Conservation (phyloP, 2,329 filamentous ascomycete species). For the Hypoxylon rubiginosum region DNA sequence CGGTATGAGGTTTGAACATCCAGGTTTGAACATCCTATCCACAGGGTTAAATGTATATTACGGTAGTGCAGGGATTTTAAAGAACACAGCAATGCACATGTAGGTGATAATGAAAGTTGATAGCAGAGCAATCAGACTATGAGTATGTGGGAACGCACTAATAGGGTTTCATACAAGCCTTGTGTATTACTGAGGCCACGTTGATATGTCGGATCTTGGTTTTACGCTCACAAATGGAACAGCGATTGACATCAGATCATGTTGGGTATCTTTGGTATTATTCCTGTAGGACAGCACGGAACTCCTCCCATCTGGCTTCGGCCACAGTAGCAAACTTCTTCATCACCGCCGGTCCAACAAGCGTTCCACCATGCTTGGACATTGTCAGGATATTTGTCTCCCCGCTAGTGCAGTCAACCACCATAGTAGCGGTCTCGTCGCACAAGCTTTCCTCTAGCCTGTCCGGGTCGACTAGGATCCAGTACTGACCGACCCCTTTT, state of each 20-base stretch:
- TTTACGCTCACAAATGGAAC: not conserved
- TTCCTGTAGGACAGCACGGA: conserved; percentile 49
- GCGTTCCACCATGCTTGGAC: conserved; percentile 85
- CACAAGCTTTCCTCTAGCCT: conserved; percentile 89
- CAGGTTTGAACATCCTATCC: too few relatives aligned
- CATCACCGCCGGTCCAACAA: conserved; percentile 74
- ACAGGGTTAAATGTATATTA: too few relatives aligned
- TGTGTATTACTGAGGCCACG: too few relatives aligned
- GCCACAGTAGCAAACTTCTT: conserved; percentile 71
- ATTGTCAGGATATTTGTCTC: conserved; percentile 74
- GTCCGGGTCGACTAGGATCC: conserved; percentile 91
- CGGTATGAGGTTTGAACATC: not conserved
- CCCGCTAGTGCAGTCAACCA: conserved; percentile 74
- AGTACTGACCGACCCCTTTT: conserved; percentile 66
- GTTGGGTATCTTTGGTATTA: conserved; percentile 41
- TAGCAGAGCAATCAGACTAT: not conserved
- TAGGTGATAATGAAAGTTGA: not conserved
- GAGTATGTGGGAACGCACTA: too few relatives aligned
- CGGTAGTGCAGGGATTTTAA: too few relatives aligned
- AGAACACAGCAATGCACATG: too few relatives aligned
- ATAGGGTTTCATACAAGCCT: too few relatives aligned
- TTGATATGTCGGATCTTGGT: too few relatives aligned
- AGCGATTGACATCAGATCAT: conserved; percentile 16
- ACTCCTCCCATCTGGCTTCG: conserved; percentile 74
- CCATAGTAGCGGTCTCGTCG: conserved; percentile 83